Percentiles rank a stretch among this genome's conserved stretches.
These are phyloP conservation scores for Astrothelium macrocarpum DNA, from an alignment of 495 filamentous ascomycete genomes.

Conservation along the genomic window DNA sequence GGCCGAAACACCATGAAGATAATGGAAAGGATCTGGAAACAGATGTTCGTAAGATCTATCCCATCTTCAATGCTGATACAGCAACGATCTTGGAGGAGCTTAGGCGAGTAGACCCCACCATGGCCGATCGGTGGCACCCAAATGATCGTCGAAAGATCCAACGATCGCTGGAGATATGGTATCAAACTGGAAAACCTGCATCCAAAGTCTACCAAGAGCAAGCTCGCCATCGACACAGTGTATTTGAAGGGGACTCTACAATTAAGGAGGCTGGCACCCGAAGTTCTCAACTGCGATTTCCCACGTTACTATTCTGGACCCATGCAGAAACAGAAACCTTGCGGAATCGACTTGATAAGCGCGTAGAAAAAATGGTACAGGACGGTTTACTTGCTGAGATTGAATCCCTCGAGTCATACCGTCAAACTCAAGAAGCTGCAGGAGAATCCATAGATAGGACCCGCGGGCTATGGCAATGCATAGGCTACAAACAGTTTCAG, in stretches of 20 bases:
- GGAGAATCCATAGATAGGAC: slow-evolving; percentile 55
- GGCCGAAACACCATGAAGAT: not conserved
- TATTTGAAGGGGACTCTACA: slow-evolving; percentile 8
- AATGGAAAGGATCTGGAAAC: not conserved
- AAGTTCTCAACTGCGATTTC: slow-evolving; percentile 37
- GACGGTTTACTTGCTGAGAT: slow-evolving; percentile 66
- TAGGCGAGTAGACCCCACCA: slow-evolving; percentile 70
- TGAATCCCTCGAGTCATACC: slow-evolving; percentile 46
- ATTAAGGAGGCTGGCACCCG: slow-evolving; percentile 12
- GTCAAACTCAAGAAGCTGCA: slow-evolving; percentile 36
- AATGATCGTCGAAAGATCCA: slow-evolving; percentile 83
- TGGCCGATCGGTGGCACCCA: slow-evolving; percentile 90
- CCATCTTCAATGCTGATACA: slow-evolving; percentile 61
- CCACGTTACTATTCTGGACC: slow-evolving; percentile 76
- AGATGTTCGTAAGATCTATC: slow-evolving; percentile 41
- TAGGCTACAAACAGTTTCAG: slow-evolving; percentile 87
- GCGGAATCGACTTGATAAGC: slow-evolving; percentile 56
- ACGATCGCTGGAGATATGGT: slow-evolving; percentile 81
- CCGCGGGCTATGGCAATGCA: slow-evolving; percentile 87
- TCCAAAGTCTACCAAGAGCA: slow-evolving; percentile 75
- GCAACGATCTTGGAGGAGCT: slow-evolving; percentile 62
- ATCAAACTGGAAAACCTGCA: slow-evolving; percentile 65
- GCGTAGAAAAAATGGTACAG: slow-evolving; percentile 75
- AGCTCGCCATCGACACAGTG: slow-evolving; percentile 39
- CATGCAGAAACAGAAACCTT: slow-evolving; percentile 60